phyloP scores from a whole-genome alignment of 1,284 basidiomycete species.

The Tilletia horrida region DNA sequence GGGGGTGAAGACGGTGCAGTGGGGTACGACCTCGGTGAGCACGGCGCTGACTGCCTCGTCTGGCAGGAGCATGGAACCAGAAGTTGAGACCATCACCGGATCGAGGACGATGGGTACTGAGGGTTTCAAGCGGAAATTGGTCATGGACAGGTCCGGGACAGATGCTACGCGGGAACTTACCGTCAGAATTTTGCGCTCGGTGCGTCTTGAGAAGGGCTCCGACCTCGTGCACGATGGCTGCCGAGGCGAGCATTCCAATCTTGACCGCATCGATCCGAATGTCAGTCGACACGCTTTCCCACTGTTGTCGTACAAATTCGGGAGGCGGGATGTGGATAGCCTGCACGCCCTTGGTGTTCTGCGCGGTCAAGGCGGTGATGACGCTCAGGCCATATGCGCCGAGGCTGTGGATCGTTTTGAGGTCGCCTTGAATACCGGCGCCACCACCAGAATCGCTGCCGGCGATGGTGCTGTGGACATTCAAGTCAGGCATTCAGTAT shows the following conservation, averaged over 20 bases:
- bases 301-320: slow-evolving; percentile 59
- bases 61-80: slow-evolving; percentile 75
- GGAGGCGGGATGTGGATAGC: slow-evolving; percentile 56
- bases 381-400: slow-evolving; percentile 81
- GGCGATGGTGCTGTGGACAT: slow-evolving; percentile 66
- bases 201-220: slow-evolving; percentile 41
- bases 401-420: slow-evolving; percentile 71
- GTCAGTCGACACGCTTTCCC: slow-evolving; percentile 72
- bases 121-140: background rate
- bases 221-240: slow-evolving; percentile 56
- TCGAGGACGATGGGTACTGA: slow-evolving; percentile 44
- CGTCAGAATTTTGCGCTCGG: slow-evolving; percentile 20
- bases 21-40: slow-evolving; percentile 67
- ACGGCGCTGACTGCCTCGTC: slow-evolving; percentile 67
- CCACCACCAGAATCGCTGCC: slow-evolving; percentile 85
- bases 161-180: background rate
- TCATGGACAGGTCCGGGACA: too few relatives aligned
- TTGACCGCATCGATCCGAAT: slow-evolving; percentile 75
- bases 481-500: background rate
- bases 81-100: slow-evolving; percentile 89
- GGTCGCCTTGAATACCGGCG: slow-evolving; percentile 79
- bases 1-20: slow-evolving; percentile 75
- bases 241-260: slow-evolving; percentile 75
- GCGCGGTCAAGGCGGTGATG: slow-evolving; percentile 82
- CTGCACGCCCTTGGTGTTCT: slow-evolving; percentile 82